A percentile compares a stretch with the other conserved stretches of the same genome.
Evolutionary conservation across 345 rosid genomes (phyloP).

Genomic region (Xanthoceras sorbifolium): DNA sequence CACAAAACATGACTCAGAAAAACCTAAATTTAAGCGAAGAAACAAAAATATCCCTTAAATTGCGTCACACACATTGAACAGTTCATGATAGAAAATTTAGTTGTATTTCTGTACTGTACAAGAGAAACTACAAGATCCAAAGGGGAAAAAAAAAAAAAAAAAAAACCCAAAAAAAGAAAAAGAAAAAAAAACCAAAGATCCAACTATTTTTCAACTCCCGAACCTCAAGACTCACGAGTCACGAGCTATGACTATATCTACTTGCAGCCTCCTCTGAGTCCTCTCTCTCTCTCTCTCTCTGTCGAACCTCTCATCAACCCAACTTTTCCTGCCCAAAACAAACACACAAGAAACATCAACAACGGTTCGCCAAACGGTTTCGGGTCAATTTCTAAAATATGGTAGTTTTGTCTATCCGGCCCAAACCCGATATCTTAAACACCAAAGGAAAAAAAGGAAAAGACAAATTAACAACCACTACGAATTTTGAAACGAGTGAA

Average conservation of each 20-base stretch:
- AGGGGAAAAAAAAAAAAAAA: neutral
- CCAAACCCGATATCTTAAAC: neutral
- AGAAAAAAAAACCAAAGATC: neutral
- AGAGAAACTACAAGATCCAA: neutral
- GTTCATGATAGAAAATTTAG: neutral
- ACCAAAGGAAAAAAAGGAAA: too few species aligned
- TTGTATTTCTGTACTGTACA: neutral
- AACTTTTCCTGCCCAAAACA: neutral
- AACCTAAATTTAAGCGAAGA: too few species aligned
- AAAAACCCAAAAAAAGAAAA: neutral
- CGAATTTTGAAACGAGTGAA: neutral
- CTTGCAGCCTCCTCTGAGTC: neutral
- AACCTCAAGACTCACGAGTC: too few species aligned
- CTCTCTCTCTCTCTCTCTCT: too few species aligned
- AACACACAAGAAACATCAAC: neutral
- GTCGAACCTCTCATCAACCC: too few species aligned
- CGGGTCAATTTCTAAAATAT: neutral
- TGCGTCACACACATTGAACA: neutral
- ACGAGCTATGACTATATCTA: neutral
- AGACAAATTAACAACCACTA: too few species aligned
- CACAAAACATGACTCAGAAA: too few species aligned
- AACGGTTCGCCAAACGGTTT: neutral
- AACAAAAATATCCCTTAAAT: too few species aligned
- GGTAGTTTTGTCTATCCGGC: neutral
- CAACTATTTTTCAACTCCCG: neutral